Evolutionary conservation across 176 grass and related monocot species (phyloP), one percentile per base, ranked within the genome.

Genomic region (Oryza nivara): DNA sequence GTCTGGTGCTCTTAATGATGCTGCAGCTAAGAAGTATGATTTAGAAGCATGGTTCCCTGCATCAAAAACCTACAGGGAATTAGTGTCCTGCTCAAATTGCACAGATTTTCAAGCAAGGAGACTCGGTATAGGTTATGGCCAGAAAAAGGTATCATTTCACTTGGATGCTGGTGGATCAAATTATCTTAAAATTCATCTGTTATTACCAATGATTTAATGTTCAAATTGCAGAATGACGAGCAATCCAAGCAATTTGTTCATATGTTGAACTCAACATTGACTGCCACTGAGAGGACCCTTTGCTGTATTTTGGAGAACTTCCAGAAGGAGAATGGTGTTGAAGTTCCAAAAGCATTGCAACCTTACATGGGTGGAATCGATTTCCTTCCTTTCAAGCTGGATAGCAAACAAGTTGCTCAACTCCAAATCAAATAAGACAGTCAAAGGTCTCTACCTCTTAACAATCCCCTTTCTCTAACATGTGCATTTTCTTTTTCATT

Each of bases 21-120:
- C 96, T 11, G 93, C 96, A 28, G 93, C 96, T 17, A 99, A 99
- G 67, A 99, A 99, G 46, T 96, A 96, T 65, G 96, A 99, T 84
- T 86, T 99, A 19, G 93, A 99, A 89, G 96, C 88, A 25, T 99
- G 93, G 96, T 99, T 99, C 88, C 96, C 93, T 17, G 91, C 93
- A 82, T 94, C 96, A 70, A 95, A 95, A 70, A 94, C 88, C 6
- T 99, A 73, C 79, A 91, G 93, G 87, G 96, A 99, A 71, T 74
- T 99, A 4, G 96, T 99, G 8, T 96, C 93, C 8, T 99, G 96
- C 85, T 99, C 93, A 60, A 99, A 99, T 58, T 99, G 91, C 82
- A 99, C 96, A 6, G 96, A 99, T 23, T 99, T 86, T 81, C 96
- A 99, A 82, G 91, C 96, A 48, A 91, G 96, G 78, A 96, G 88